Conservation (phyloP, 768 basidiomycete genomes). For the Rhizopogon salebrosus region DNA sequence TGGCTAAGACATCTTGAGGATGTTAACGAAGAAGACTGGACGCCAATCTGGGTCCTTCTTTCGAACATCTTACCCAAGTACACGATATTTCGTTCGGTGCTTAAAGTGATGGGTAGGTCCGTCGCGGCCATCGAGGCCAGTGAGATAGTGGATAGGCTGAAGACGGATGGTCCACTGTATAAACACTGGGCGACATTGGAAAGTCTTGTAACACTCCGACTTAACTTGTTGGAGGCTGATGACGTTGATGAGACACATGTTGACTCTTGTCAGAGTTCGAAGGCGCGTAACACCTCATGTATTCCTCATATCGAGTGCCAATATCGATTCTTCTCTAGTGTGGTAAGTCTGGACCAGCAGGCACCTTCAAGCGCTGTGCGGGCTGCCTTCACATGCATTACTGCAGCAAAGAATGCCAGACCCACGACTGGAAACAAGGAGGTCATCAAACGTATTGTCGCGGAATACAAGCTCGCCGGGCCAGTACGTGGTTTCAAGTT, state of each 20-base stretch:
- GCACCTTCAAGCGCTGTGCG: constrained; percentile 21
- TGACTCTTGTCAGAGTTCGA: constrained; percentile 20
- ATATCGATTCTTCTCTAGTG: constrained; percentile 13
- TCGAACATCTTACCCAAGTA: constrained; percentile 21
- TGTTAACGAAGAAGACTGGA: constrained; percentile 22
- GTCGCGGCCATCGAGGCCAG: constrained; percentile 10
- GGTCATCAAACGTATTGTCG: constrained; percentile 20
- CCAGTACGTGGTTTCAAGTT: constrained; percentile 11
- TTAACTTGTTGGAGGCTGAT: constrained; percentile 5
- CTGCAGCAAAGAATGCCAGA: constrained; percentile 26
- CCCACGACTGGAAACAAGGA: constrained; percentile 24
- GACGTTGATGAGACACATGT: constrained; percentile 10
- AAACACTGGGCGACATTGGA: constrained; percentile 18
- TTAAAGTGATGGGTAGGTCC: constrained; percentile 13
- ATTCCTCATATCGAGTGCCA: neutral
- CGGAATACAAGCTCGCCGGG: constrained; percentile 21
- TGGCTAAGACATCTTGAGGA: constrained; percentile 18
- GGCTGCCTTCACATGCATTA: constrained; percentile 26
- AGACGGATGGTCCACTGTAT: constrained; percentile 12
- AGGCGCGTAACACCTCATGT: constrained; percentile 9
- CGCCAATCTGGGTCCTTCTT: constrained; percentile 20
- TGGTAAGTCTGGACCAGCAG: constrained; percentile 17
- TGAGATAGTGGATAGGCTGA: constrained; percentile 10
- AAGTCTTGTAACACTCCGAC: constrained; percentile 12
- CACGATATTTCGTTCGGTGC: constrained; percentile 17